Base-by-base conservation (phyloP, 306 rosid species). In the Vigna angularis region DNA sequence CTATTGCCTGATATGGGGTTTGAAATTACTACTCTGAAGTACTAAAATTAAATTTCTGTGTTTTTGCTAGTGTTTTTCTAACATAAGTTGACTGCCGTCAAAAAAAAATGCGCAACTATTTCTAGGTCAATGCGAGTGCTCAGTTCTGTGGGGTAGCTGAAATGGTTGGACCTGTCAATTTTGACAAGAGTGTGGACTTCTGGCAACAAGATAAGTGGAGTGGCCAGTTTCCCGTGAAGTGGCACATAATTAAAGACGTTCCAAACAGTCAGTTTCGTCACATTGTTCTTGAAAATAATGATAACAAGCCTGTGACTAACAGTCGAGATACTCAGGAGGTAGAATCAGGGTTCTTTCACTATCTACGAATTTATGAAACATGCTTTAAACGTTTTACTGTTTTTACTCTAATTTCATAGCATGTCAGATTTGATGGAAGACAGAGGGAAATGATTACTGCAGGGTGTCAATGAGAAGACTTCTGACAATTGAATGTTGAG, bases 171-270 rank as follows among this genome's bases (percentile, higher is more conserved):
- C 90, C 95, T 79, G 97, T 92, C 71, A 91, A 92, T 83, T 92
- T 92, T 82, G 97, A 92, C 82, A 90, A 90, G 83, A 92, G 87
- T 51, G 93, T 90, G 47, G 93, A 89, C 82, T 92, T 90, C 82
- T 92, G 97, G 97, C 97, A 92, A 80, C 97, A 92, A 83, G 97
- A 92, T 84, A 92, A 92, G 83, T 92, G 97, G 97, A 90, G 88
- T 61, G 97, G 97, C 42, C 97, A 92, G 85, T 90, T 92, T 83
- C 91, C 95, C 73, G 93, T 90, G 58, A 92, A 86, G 85, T 92
- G 97, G 97, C 90, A 90, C 85, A 87, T 90, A 34, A 86, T 92
- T 79, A 92, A 90, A 89, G 97, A 92, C 61, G 89, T 90, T 30
- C 97, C 97, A 0, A 92, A 92, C 81, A 92, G 95, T 87, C 97